Evolutionary conservation across 768 basidiomycete genomes (phyloP).

Genomic region (Termitomyces sp.): DNA sequence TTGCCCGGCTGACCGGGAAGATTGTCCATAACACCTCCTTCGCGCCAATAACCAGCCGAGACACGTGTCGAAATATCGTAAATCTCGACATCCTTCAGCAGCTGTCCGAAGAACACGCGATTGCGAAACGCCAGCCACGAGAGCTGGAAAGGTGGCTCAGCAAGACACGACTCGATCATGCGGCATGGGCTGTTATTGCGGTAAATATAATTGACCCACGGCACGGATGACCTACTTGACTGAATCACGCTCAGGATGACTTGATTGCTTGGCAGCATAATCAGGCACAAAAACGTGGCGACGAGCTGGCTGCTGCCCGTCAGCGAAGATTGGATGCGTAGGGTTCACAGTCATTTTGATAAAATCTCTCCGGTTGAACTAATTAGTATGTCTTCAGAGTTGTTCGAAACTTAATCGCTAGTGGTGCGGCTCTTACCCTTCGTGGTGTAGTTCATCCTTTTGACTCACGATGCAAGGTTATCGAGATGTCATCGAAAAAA

Average conservation of each 20-base stretch:
- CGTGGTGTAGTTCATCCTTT: not conserved
- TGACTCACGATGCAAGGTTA: conserved; percentile 25
- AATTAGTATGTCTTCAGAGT: conserved; percentile 2
- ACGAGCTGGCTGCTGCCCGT: conserved; percentile 29
- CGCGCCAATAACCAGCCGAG: conserved; percentile 16
- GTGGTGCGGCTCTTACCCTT: conserved; percentile 2
- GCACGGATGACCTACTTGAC: not conserved
- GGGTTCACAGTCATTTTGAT: conserved; percentile 10
- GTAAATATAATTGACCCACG: conserved; percentile 10
- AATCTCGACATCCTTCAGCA: conserved; percentile 11
- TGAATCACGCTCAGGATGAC: conserved; percentile 15
- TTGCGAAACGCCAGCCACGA: conserved; percentile 14
- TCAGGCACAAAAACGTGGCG: conserved; percentile 27
- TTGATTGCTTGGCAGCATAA: conserved; percentile 25
- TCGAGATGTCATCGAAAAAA: conserved; percentile 25
- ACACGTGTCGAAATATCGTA: conserved; percentile 13
- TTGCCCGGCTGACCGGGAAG: conserved; percentile 14
- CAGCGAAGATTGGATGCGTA: conserved; percentile 31
- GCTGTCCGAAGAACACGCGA: conserved; percentile 20
- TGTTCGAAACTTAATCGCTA: conserved; percentile 11
- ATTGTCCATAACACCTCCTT: conserved; percentile 15
- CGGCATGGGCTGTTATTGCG: conserved; percentile 20
- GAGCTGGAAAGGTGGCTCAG: conserved; percentile 22
- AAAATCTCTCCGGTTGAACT: not conserved
- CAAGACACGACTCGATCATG: conserved; percentile 23